Conservation (phyloP, 305 asterid genomes). For the Salvia sclarea region DNA sequence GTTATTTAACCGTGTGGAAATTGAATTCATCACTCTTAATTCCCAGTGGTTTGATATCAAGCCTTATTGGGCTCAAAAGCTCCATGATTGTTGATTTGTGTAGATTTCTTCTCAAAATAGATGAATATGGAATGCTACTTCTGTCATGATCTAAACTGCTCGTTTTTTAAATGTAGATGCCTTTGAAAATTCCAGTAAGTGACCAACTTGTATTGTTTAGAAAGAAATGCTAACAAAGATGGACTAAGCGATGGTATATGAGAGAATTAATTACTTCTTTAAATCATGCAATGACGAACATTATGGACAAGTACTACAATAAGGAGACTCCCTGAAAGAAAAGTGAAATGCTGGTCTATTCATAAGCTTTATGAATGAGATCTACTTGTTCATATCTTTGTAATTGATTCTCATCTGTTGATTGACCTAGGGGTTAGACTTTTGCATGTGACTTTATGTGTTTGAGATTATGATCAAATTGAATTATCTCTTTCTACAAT, state of each 20-base stretch:
- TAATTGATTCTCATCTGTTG: conserved; percentile 7
- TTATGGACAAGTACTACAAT: neutral
- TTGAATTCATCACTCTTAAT: neutral
- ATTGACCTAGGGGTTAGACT: conserved; percentile 20
- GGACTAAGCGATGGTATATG: conserved; percentile 11
- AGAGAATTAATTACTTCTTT: neutral
- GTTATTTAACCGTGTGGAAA: conserved; percentile 9
- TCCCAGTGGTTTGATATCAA: conserved; percentile 18
- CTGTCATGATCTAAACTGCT: conserved; percentile 12
- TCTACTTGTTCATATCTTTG: neutral
- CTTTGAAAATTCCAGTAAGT: conserved; percentile 1
- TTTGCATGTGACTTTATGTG: conserved; percentile 17
- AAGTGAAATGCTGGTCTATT: conserved; percentile 20
- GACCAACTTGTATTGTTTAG: neutral
- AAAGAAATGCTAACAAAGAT: neutral
- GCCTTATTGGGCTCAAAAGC: conserved; percentile 24
- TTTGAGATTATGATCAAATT: conserved; percentile 3
- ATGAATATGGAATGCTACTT: conserved; percentile 3
- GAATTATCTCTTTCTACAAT: conserved; percentile 22
- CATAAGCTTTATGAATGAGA: conserved; percentile 11
- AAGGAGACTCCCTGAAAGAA: conserved; percentile 2
- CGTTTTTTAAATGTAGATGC: conserved; percentile 8
- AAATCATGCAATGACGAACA: neutral
- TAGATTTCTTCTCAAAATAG: conserved; percentile 23
- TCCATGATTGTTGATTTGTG: conserved; percentile 14